phyloP scores from a whole-genome alignment of 768 basidiomycete genomes.

The Tulasnella sp. region DNA sequence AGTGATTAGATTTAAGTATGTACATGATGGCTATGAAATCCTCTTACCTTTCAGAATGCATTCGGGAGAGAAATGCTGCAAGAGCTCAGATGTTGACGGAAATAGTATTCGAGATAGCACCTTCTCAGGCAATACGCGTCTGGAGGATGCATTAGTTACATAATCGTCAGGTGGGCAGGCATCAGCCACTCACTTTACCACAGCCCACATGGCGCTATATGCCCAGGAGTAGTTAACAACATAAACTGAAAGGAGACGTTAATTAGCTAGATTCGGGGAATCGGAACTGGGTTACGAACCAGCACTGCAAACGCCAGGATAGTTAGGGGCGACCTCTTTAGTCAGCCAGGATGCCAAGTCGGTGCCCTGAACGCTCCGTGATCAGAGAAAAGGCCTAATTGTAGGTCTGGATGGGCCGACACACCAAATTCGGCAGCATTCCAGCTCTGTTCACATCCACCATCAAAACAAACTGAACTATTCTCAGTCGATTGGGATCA shows the following conservation, averaged over 20 bases:
- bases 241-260: slow-evolving; percentile 3
- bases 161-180: not conserved
- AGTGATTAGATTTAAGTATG: not conserved
- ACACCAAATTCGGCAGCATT: slow-evolving; percentile 11
- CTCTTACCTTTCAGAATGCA: slow-evolving; percentile 14
- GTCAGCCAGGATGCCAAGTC: slow-evolving; percentile 15
- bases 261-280: not conserved
- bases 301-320: slow-evolving; percentile 15
- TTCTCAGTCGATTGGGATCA: not conserved
- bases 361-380: not conserved
- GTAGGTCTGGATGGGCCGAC: not conserved
- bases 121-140: slow-evolving; percentile 13
- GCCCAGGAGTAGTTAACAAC: slow-evolving; percentile 19
- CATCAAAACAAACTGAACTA: slow-evolving; percentile 18
- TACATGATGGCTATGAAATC: not conserved
- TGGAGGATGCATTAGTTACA: not conserved
- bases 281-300: not conserved
- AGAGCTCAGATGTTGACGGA: slow-evolving; percentile 10
- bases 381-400: not conserved
- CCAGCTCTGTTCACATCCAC: slow-evolving; percentile 15
- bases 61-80: slow-evolving; percentile 6
- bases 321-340: slow-evolving; percentile 12
- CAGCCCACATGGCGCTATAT: slow-evolving; percentile 13
- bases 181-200: slow-evolving; percentile 10
- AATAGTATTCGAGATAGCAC: slow-evolving; percentile 13